Percentiles rank a stretch among this genome's conserved stretches.
These are phyloP conservation scores for Hypsizygus marmoreus DNA, from an alignment of 768 basidiomycete species.

Conservation along the genomic window DNA sequence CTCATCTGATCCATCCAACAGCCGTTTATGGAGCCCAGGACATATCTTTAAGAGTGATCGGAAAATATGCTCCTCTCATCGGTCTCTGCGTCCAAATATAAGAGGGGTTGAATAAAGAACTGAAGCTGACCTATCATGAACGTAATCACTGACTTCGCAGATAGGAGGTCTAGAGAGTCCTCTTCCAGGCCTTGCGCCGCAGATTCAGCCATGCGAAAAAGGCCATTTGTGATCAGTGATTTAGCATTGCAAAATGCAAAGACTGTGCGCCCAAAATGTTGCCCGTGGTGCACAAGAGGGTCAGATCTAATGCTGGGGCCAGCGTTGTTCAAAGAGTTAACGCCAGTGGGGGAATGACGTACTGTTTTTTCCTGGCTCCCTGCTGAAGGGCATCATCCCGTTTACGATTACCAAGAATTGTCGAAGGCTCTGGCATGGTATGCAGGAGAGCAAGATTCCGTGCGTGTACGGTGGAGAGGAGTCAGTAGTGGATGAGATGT, in stretches of 20 bases:
- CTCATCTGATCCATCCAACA: conserved; percentile 20
- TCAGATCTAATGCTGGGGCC: conserved; percentile 2
- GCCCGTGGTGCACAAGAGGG: conserved; percentile 21
- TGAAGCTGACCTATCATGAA: neutral
- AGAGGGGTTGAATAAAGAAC: neutral
- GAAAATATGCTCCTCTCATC: conserved; percentile 11
- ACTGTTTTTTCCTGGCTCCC: conserved; percentile 4
- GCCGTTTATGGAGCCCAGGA: conserved; percentile 8
- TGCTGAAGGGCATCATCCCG: conserved; percentile 1
- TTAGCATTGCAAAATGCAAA: conserved; percentile 16
- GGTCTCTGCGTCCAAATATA: conserved; percentile 6
- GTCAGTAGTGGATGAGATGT: too few species aligned
- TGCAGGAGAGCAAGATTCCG: too few species aligned
- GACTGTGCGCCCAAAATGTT: conserved; percentile 21
- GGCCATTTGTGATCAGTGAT: conserved; percentile 18
- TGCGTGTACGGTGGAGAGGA: too few species aligned
- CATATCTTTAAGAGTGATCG: neutral
- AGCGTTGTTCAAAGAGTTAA: neutral
- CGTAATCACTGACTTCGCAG: conserved; percentile 1
- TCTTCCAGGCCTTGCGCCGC: conserved; percentile 1
- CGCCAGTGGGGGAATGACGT: neutral
- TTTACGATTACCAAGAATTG: too few species aligned
- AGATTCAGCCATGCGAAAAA: conserved; percentile 11
- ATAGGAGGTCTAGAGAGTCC: too few species aligned
- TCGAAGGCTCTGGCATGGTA: too few species aligned